Conservation (phyloP, 2,329 filamentous ascomycete species). For the Paraphaeosphaeria minitans region DNA sequence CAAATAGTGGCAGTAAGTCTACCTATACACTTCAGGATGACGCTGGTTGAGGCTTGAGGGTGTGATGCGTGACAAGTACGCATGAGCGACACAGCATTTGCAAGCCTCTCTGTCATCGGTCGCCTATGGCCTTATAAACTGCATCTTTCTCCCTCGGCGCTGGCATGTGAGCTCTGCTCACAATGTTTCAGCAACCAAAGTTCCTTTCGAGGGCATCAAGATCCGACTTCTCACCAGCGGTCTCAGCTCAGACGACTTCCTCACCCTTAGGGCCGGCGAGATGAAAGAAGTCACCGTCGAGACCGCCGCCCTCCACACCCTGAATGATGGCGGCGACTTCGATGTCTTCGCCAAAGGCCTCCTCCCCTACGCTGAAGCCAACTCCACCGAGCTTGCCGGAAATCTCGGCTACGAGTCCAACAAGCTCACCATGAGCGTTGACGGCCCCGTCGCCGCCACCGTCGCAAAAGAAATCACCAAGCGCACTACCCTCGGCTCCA, state of each 20-base stretch:
- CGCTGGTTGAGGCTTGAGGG: neutral
- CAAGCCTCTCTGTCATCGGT: neutral
- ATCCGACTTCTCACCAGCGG: conserved; percentile 54
- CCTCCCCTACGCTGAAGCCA: conserved; percentile 46
- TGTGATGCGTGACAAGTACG: neutral
- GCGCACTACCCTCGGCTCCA: conserved; percentile 58
- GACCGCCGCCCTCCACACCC: conserved; percentile 61
- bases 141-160: neutral
- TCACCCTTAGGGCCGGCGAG: conserved; percentile 53
- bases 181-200: conserved; percentile 42
- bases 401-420: conserved; percentile 65
- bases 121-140: neutral
- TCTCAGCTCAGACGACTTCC: conserved; percentile 57
- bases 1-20: conserved; percentile 49
- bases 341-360: conserved; percentile 60
- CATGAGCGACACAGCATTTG: neutral
- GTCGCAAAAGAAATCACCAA: conserved; percentile 56
- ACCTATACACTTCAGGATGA: neutral
- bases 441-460: conserved; percentile 59
- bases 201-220: conserved; percentile 61
- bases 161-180: conserved; percentile 11
- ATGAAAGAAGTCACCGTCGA: conserved; percentile 61
- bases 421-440: conserved; percentile 60
- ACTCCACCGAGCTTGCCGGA: conserved; percentile 60
- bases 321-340: conserved; percentile 58